Evolutionary conservation across 768 basidiomycete species (phyloP), one percentile per base, ranked within the genome.

Genomic region (Leccinum subgranulosum): DNA sequence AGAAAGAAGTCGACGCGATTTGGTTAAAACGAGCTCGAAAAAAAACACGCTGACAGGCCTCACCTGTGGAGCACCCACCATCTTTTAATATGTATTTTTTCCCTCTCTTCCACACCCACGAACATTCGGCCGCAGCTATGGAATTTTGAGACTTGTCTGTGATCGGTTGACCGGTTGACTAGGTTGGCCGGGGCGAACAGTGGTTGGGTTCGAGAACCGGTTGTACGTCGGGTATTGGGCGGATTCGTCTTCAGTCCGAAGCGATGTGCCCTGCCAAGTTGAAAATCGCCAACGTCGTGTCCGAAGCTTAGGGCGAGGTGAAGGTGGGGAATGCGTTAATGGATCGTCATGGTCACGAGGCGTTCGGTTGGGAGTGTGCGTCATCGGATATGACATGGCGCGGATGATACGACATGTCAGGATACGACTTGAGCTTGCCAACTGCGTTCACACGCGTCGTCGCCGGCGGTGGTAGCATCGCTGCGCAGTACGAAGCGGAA

Each of bases 21-120:
- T 68, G 70, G 70, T 68, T 36, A 72, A 63, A 70, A 51, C 43
- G 53, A 55, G 47, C 29, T 72, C 68, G 69, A 69, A 62, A 57
- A 43, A 43, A 43, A 43, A 43, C 10, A 43, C 41, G 19, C 19
- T 21, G n/a, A 41, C 41, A 43, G 19, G 41, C 19, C 41, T 43
- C 19, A 19, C 41, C 41, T 47, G 46, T 47, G 41, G 41, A 43
- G 39, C 39, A 41, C 45, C 3, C 21, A 17, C 8, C 27, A 14
- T 47, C 17, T 47, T 23, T 15, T 15, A 47, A 23, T 15, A 23
- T 47, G 46, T 25, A 21, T 25, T 25, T 17, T 45, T 9, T 9
- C 14, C 46, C 25, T 23, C 23, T 14, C 46, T 43, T 43, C 21
- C 41, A 11, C 6, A 21, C 41, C 19, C 10, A 43, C 11, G 19